Evolutionary conservation across 306 rosid species (phyloP), one percentile per base, ranked within the genome.

Genomic region (Alnus rubra): DNA sequence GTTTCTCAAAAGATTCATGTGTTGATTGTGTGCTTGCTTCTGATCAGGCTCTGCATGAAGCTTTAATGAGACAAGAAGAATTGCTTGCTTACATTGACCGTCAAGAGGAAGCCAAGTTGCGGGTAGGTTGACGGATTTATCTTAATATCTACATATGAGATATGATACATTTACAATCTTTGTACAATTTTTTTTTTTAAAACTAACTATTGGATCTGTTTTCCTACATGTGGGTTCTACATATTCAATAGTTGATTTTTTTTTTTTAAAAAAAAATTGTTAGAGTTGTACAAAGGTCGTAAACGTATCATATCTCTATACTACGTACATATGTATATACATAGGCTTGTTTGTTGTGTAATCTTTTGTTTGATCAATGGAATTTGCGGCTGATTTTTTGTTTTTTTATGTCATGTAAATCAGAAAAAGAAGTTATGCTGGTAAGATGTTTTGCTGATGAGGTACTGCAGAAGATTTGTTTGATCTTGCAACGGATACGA

Each of bases 1-100:
- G 81, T 64, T 71, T 74, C 59, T 73, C 67, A 52, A 74, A 70
- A 62, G 53, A 52, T 82, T 70, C 28, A 48, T 45, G 13, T 72
- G 16, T 78, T 79, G 64, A 42, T 81, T 54, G 52, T 48, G 55
- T 62, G 13, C 60, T 56, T 53, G 45, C 70, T 64, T 77, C 73
- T 68, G 78, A 67, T 75, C 78, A 95, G 99, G 98, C 99, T 80
- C 90, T 95, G 51, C 84, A 95, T 75, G 96, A 93, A 72, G 99
- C 98, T 2, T 81, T 91, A 63, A 93, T 95, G 93, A 91, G 87
- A 83, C 99, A 95, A 88, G 99, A 95, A 85, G 99, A 95, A 78
- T 80, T 95, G 80, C 93, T 95, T 79, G 97, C 98, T 35, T 91
- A 90, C 84, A 89, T 95, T 23, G 97, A 95, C 82, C 67, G 90